These are phyloP conservation scores for Knufia petricola DNA, from an alignment of 2,329 filamentous ascomycete species.

Conservation along the genomic window DNA sequence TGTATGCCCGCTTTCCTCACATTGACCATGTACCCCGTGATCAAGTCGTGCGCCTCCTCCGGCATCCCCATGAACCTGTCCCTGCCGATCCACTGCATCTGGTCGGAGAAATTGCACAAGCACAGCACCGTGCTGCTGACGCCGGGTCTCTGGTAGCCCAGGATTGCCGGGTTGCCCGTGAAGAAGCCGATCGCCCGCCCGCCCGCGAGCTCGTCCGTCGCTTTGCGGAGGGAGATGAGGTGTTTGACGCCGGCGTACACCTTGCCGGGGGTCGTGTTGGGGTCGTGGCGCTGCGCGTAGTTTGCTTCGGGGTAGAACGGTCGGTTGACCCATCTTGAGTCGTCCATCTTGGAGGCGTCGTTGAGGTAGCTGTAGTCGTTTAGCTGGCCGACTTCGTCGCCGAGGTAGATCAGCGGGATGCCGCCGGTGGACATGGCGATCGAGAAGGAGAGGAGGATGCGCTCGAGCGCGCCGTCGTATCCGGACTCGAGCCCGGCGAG, in stretches of 20 bases:
- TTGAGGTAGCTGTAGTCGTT: constrained; percentile 22
- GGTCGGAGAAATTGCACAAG: constrained; percentile 21
- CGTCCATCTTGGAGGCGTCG: constrained; percentile 20
- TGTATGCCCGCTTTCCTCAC: constrained; percentile 19
- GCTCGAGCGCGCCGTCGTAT: constrained; percentile 19
- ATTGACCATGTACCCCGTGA: constrained; percentile 16
- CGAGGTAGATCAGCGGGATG: constrained; percentile 21
- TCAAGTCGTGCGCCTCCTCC: constrained; percentile 14
- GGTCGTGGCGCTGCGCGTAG: constrained; percentile 17
- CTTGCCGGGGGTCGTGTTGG: constrained; percentile 14
- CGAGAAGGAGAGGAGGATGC: constrained; percentile 18
- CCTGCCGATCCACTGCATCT: constrained; percentile 17
- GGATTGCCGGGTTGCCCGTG: constrained; percentile 17
- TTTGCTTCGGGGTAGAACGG: constrained; percentile 17
- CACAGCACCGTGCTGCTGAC: constrained; percentile 15
- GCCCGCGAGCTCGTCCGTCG: constrained; percentile 17
- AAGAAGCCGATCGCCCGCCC: constrained; percentile 19
- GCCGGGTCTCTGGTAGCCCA: constrained; percentile 20
- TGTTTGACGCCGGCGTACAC: constrained; percentile 19
- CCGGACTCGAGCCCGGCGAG: constrained; percentile 19
- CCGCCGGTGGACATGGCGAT: constrained; percentile 22
- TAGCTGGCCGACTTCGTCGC: constrained; percentile 21
- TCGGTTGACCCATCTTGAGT: constrained; percentile 20
- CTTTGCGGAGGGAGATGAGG: constrained; percentile 18
- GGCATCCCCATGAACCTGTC: constrained; percentile 21